Percentiles rank a stretch among this genome's conserved stretches.
Evolutionary conservation across 345 rosid species (phyloP).

Genomic region (Salix caprea): DNA sequence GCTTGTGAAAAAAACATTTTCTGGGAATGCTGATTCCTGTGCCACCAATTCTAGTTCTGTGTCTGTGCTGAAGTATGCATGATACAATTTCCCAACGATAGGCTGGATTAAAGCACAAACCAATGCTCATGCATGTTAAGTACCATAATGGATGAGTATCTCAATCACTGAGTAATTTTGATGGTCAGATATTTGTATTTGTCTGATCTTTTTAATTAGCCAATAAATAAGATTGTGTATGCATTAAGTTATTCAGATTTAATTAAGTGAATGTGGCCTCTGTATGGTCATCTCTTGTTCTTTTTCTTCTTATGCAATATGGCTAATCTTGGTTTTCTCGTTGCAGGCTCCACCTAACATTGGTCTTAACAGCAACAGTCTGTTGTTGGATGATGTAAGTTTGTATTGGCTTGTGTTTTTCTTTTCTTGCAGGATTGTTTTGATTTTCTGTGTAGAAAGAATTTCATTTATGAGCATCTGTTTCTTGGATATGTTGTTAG

Average conservation of each 20-base stretch:
- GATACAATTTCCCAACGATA: not conserved
- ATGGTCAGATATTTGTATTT: not conserved
- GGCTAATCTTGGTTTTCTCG: not conserved
- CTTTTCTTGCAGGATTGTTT: not conserved
- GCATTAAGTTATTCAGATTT: not conserved
- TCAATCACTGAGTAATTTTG: not conserved
- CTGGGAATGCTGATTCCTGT: not conserved
- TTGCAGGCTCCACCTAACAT: slow-evolving; percentile 77
- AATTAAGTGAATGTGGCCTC: not conserved
- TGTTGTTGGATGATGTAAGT: slow-evolving; percentile 98
- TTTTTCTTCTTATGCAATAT: not conserved
- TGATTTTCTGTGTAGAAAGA: not conserved
- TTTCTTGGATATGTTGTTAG: not conserved
- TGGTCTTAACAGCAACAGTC: slow-evolving; percentile 86
- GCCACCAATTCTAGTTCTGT: not conserved
- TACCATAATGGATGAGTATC: not conserved
- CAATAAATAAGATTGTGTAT: not conserved
- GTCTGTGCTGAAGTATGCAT: not conserved
- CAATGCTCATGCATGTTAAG: not conserved
- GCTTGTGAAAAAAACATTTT: not conserved
- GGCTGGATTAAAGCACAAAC: not conserved
- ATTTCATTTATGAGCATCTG: not conserved
- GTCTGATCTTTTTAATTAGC: not conserved
- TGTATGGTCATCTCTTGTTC: not conserved
- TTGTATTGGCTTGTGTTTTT: not conserved